Evolutionary conservation across 2,329 filamentous ascomycete species (phyloP).

Genomic region (Ceratocystis harringtonii): DNA sequence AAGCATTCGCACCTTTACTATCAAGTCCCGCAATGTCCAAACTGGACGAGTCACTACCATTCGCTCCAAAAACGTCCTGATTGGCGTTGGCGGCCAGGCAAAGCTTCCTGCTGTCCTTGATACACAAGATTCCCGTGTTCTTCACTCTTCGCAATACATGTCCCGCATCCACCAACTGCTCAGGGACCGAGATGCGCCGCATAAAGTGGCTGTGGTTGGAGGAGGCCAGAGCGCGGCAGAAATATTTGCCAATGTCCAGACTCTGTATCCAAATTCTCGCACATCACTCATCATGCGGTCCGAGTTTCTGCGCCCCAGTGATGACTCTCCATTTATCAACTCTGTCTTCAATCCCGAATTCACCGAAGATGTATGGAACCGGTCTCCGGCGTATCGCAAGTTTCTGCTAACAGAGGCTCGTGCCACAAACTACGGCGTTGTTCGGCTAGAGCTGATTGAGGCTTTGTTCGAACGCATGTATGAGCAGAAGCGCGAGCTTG

Average conservation of each 20-base stretch:
- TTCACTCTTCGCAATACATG: constrained; percentile 82
- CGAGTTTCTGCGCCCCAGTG: constrained; percentile 72
- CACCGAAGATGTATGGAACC: constrained; percentile 60
- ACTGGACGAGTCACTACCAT: constrained; percentile 40
- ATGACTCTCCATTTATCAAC: constrained; percentile 95
- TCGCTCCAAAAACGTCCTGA: constrained; percentile 48
- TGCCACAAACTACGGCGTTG: constrained; percentile 87
- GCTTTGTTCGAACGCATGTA: constrained; percentile 79
- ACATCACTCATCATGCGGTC: constrained; percentile 69
- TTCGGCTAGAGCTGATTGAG: constrained; percentile 80
- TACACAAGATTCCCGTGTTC: constrained; percentile 52
- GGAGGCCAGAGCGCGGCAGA: constrained; percentile 88
- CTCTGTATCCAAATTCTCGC: constrained; percentile 64
- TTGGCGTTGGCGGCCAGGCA: constrained; percentile 45
- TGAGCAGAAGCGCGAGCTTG: constrained; percentile 59
- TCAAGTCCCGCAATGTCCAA: constrained; percentile 47
- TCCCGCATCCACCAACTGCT: constrained; percentile 47
- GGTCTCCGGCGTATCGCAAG: constrained; percentile 46
- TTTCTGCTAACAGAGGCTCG: constrained; percentile 51
- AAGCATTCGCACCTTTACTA: constrained; percentile 47
- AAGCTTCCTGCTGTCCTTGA: constrained; percentile 58
- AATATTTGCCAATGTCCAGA: constrained; percentile 81
- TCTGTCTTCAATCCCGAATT: constrained; percentile 87
- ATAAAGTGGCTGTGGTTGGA: constrained; percentile 72
- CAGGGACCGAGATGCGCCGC: constrained; percentile 34